Base-by-base conservation (phyloP, 768 basidiomycete genomes). In the Pilatotrama ljubarskyi region DNA sequence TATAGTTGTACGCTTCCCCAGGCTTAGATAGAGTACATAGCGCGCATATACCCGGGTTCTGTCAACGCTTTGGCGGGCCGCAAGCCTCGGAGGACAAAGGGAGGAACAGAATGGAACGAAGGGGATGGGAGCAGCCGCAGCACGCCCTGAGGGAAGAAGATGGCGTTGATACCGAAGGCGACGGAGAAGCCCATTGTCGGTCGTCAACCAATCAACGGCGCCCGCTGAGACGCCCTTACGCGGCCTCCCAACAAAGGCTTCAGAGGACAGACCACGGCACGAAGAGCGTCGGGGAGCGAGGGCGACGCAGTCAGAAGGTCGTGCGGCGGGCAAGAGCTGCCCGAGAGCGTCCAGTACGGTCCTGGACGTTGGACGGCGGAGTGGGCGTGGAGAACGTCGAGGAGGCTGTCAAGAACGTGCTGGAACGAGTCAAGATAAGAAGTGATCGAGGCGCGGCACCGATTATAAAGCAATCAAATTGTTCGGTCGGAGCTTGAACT, bases 401-500 rank as follows among this genome's bases (percentile, higher is more conserved):
- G 43, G 53, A 50, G 26, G 41, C 17, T 29, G 61, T 42, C 50
- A 53, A 32, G 55, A 58, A 58, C 35, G 53, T 52, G 57, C 43
- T 20, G 40, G 58, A 56, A 58, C 32, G 61, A 58, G 61, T 62
- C 55, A 62, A 51, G 58, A 59, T 61, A 58, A 59, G 44, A 48
- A 56, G 32, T 57, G 64, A 62, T 52, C 46, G 55, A 48, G 47
- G 22, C 24, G 52, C 49, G 47, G 24, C 43, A 36, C 20, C 10
- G 59, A 43, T 64, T 62, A 65, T 62, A 62, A 62, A 61, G 43
- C 58, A 37, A 58, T 59, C 64, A 57, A 32, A 40, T 15, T 32
- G 52, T 67, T 64, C 11, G 32, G 20, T 38, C 66, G 66, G 66
- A 67, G 66, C 47, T 64, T 61, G 32, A 67, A 64, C 6, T 11